A percentile compares a stretch with the other conserved stretches of the same genome.
These are phyloP conservation scores for Samsoniella hepiali DNA, from an alignment of 2,329 filamentous ascomycete species.

Conservation along the genomic window DNA sequence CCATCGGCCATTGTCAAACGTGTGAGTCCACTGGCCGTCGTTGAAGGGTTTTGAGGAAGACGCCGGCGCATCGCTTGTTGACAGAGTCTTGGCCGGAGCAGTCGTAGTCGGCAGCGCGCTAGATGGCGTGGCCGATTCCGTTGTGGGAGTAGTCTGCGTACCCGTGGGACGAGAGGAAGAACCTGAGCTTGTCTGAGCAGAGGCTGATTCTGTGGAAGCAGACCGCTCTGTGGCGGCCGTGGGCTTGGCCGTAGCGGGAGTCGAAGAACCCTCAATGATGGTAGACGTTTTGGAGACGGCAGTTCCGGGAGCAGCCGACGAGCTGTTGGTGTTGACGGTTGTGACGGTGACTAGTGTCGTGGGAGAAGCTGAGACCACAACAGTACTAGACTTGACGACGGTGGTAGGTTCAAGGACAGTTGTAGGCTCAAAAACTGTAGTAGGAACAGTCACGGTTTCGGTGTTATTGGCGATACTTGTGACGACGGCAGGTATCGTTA, in stretches of 20 bases:
- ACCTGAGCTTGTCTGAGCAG: conserved; percentile 14
- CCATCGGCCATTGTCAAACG: conserved; percentile 44
- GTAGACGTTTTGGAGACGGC: not conserved
- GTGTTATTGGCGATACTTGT: not conserved
- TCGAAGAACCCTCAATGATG: not conserved
- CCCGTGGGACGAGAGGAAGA: not conserved
- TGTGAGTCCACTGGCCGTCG: conserved; percentile 27
- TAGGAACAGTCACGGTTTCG: conserved; percentile 7
- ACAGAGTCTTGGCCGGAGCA: too few relatives aligned
- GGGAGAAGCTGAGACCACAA: conserved; percentile 26
- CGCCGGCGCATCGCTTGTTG: conserved; percentile 4
- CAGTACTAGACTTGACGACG: conserved; percentile 28
- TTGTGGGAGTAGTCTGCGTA: not conserved
- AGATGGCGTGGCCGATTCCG: not conserved
- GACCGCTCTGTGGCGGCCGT: not conserved
- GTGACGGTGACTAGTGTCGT: conserved; percentile 31
- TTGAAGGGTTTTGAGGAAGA: conserved; percentile 21
- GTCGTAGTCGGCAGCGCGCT: not conserved
- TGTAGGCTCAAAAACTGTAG: not conserved
- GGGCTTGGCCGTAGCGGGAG: not conserved
- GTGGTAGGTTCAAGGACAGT: not conserved
- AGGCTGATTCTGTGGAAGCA: not conserved
- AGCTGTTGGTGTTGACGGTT: conserved; percentile 9
- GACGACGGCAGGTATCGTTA: conserved; percentile 25
- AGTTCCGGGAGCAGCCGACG: not conserved